These are phyloP conservation scores for Ophiostoma triangulosporum DNA, from an alignment of 2,329 filamentous ascomycete species.

Conservation along the genomic window DNA sequence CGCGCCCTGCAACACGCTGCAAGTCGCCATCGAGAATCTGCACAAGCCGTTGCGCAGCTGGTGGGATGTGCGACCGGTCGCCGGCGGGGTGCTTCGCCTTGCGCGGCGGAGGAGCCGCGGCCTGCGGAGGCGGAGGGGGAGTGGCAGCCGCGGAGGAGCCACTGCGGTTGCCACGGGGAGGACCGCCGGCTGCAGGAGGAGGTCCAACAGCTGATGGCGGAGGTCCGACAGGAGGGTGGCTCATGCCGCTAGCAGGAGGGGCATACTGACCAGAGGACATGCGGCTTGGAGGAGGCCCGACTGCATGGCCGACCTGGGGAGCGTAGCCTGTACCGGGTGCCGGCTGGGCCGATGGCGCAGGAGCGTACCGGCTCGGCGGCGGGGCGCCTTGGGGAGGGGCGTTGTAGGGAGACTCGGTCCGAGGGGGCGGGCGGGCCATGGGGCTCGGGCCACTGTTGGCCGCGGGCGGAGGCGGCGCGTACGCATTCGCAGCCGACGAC, in stretches of 20 bases:
- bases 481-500: conserved; percentile 42
- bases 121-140: conserved; percentile 28
- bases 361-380: conserved; percentile 64
- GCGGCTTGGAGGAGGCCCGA: conserved; percentile 25
- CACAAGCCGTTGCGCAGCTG: conserved; percentile 61
- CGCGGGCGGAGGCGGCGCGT: conserved; percentile 44
- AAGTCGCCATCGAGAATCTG: conserved; percentile 74
- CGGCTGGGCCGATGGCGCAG: conserved; percentile 34
- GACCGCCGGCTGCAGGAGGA: conserved; percentile 17
- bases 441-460: conserved; percentile 19
- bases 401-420: conserved; percentile 77
- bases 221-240: conserved; percentile 20
- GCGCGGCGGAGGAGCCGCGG: conserved; percentile 35
- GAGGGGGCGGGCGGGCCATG: conserved; percentile 43
- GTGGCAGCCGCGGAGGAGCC: conserved; percentile 2
- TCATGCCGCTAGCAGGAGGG: conserved; percentile 29
- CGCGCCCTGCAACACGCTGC: conserved; percentile 73
- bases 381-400: conserved; percentile 57
- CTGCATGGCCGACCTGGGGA: neutral
- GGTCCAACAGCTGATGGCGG: conserved; percentile 25
- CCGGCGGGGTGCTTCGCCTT: conserved; percentile 62
- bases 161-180: conserved; percentile 21
- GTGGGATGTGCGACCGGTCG: conserved; percentile 80
- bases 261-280: conserved; percentile 46
- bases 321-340: neutral